A percentile compares a stretch with the other conserved stretches of the same genome.
These are phyloP conservation scores for Eucalyptus regnans DNA, from an alignment of 345 rosid genomes.

Conservation along the genomic window DNA sequence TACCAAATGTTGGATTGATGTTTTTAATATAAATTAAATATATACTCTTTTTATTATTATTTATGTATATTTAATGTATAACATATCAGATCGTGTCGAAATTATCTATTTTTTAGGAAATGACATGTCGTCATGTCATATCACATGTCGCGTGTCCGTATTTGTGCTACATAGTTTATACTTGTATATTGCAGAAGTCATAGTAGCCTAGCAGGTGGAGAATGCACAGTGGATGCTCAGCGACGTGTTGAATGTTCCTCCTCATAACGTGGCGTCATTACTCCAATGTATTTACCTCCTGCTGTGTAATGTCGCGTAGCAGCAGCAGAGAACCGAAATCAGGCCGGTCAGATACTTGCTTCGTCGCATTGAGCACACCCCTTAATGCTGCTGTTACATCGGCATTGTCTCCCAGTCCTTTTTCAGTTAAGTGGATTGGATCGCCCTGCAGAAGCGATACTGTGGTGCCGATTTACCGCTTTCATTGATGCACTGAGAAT, in stretches of 20 bases:
- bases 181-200: not conserved
- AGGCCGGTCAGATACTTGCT: not conserved
- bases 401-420: not conserved
- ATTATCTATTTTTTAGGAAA: fast-evolving
- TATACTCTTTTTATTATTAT: too few species aligned
- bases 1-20: fast-evolving
- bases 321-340: not conserved
- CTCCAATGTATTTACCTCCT: not conserved
- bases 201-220: not conserved
- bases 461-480: not conserved
- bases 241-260: not conserved
- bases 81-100: fast-evolving
- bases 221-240: not conserved
- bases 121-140: fast-evolving
- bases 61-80: too few species aligned
- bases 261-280: not conserved
- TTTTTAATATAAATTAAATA: too few species aligned
- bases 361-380: not conserved
- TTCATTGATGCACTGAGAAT: not conserved
- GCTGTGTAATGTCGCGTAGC: not conserved
- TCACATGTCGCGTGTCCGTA: fast-evolving
- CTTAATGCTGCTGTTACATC: not conserved
- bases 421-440: not conserved
- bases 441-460: not conserved
- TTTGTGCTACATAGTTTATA: fast-evolving